phyloP scores from a whole-genome alignment of 1,139 yeast species.

The Geotrichum reessii region DNA sequence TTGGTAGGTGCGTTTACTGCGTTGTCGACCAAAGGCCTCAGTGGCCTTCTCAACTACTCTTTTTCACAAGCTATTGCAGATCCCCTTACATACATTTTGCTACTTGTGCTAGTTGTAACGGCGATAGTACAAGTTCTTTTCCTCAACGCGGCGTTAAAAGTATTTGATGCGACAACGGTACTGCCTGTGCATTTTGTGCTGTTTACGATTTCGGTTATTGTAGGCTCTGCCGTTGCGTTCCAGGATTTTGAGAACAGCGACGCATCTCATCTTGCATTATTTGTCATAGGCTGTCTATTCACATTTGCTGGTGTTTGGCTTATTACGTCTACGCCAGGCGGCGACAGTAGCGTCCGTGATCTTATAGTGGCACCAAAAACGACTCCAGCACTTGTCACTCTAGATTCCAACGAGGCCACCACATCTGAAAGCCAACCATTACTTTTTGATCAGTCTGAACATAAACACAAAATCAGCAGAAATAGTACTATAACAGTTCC shows the following conservation, averaged over 20 bases:
- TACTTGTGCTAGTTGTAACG: conserved; percentile 33
- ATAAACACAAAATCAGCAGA: not conserved
- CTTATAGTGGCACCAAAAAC: not conserved
- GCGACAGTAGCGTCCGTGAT: not conserved
- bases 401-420: not conserved
- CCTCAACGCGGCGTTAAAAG: conserved; percentile 37
- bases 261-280: conserved; percentile 24
- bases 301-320: conserved; percentile 42
- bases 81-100: conserved; percentile 32
- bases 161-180: conserved; percentile 41
- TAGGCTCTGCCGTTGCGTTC: conserved; percentile 41
- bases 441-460: not conserved
- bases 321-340: conserved; percentile 26
- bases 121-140: conserved; percentile 39
- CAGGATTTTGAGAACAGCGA: conserved; percentile 37
- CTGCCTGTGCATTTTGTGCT: conserved; percentile 45
- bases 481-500: not conserved
- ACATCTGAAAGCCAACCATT: not conserved
- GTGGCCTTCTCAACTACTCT: conserved; percentile 35
- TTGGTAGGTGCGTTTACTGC: conserved; percentile 44
- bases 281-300: conserved; percentile 36
- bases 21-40: conserved; percentile 39
- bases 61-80: conserved; percentile 30
- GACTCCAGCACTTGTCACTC: not conserved
- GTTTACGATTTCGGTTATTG: conserved; percentile 40